Conservation (phyloP, 2,329 filamentous ascomycete species). For the Mollisiaceae sp. region DNA sequence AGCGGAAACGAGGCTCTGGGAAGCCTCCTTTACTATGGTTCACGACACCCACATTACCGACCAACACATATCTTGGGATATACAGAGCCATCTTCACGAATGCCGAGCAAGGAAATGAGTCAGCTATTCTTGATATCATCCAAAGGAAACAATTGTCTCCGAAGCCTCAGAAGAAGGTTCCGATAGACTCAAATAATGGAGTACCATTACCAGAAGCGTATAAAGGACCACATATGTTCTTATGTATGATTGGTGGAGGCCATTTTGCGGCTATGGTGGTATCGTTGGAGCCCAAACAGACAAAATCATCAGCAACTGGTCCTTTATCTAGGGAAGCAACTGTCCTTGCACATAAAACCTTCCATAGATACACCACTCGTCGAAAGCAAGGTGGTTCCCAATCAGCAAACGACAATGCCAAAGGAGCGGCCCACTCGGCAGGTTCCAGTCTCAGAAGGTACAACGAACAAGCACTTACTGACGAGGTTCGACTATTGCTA, state of each 20-base stretch:
- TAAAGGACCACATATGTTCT: slow-evolving; percentile 83
- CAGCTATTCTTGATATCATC: slow-evolving; percentile 69
- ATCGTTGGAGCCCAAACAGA: slow-evolving; percentile 79
- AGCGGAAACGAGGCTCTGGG: slow-evolving; percentile 59
- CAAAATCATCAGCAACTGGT: slow-evolving; percentile 68
- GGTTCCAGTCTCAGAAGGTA: slow-evolving; percentile 89
- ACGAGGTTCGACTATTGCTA: slow-evolving; percentile 84
- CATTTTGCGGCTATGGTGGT: slow-evolving; percentile 98
- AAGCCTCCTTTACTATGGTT: slow-evolving; percentile 88
- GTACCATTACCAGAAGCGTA: slow-evolving; percentile 59
- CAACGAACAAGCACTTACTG: slow-evolving; percentile 87
- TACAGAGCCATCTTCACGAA: slow-evolving; percentile 82
- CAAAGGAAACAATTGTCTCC: slow-evolving; percentile 78
- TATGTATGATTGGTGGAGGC: slow-evolving; percentile 98
- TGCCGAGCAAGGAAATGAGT: slow-evolving; percentile 69
- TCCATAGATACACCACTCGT: slow-evolving; percentile 94
- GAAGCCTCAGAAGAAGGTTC: slow-evolving; percentile 51
- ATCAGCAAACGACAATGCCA: slow-evolving; percentile 91
- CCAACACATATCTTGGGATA: slow-evolving; percentile 81
- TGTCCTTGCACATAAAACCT: slow-evolving; percentile 94
- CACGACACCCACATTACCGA: slow-evolving; percentile 72
- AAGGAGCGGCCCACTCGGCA: slow-evolving; percentile 91
- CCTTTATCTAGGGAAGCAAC: slow-evolving; percentile 83
- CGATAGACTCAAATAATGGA: slow-evolving; percentile 62
- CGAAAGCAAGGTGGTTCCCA: slow-evolving; percentile 96